These are phyloP conservation scores for Polyplosphaeria fusca DNA, from an alignment of 495 filamentous ascomycete species.

Conservation along the genomic window DNA sequence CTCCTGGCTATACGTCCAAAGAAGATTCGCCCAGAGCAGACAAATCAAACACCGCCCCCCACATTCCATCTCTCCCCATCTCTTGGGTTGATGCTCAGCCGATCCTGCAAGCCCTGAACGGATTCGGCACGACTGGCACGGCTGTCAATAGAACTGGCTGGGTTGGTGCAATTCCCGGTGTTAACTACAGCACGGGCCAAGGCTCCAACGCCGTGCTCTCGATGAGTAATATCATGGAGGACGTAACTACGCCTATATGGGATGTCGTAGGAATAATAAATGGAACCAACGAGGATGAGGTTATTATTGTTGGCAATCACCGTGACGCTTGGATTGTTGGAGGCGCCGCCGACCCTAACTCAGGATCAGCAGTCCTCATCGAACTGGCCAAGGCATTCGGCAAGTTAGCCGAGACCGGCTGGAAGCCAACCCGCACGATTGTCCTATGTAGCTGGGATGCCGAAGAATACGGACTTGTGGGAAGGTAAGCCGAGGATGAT, in stretches of 20 bases:
- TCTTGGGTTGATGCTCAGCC: slow-evolving; percentile 38
- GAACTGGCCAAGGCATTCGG: slow-evolving; percentile 45
- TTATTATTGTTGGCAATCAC: slow-evolving; percentile 39
- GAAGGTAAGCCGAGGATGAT: slow-evolving; percentile 9
- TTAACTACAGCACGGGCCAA: slow-evolving; percentile 36
- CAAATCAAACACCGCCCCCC: slow-evolving; percentile 24
- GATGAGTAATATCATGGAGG: slow-evolving; percentile 35
- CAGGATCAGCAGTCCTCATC: slow-evolving; percentile 45
- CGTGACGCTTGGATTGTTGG: slow-evolving; percentile 45
- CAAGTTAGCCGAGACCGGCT: slow-evolving; percentile 43
- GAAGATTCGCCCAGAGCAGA: slow-evolving; percentile 30
- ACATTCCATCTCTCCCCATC: slow-evolving; percentile 41
- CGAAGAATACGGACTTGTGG: slow-evolving; percentile 55
- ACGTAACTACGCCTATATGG: slow-evolving; percentile 35
- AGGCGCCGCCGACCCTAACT: slow-evolving; percentile 48
- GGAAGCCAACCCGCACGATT: slow-evolving; percentile 45
- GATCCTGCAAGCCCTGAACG: slow-evolving; percentile 37
- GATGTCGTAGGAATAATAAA: slow-evolving; percentile 41
- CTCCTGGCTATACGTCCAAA: slow-evolving; percentile 39
- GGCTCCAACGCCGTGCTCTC: slow-evolving; percentile 28
- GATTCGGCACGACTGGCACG: slow-evolving; percentile 28
- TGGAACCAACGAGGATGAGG: slow-evolving; percentile 38
- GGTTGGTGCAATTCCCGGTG: slow-evolving; percentile 36
- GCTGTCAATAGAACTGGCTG: slow-evolving; percentile 36
- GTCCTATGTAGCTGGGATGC: slow-evolving; percentile 39